Conservation (phyloP, 148 eudicot genomes). For the Amaranthus palmeri region DNA sequence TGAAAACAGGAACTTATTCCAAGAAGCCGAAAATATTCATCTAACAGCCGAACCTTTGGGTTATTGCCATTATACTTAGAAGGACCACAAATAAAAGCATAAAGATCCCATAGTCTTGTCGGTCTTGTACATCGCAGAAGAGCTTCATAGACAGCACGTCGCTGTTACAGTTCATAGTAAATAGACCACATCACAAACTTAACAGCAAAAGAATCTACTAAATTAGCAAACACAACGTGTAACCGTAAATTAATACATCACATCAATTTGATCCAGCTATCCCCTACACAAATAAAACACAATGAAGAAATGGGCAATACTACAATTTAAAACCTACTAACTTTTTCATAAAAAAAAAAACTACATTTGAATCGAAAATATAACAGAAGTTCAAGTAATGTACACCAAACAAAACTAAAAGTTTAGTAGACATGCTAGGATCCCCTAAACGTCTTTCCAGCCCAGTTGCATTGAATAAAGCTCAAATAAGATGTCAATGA, state of each 20-base stretch:
- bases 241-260: not conserved
- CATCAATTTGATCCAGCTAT: not conserved
- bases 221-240: not conserved
- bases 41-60: slow-evolving; percentile 71
- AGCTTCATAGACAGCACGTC: slow-evolving; percentile 84
- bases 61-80: slow-evolving; percentile 54
- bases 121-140: slow-evolving; percentile 71
- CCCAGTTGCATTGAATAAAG: not conserved
- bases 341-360: too few relatives aligned
- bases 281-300: not conserved
- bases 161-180: slow-evolving; percentile 37
- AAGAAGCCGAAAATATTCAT: slow-evolving; percentile 92
- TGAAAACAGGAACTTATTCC: slow-evolving; percentile 50
- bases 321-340: not conserved
- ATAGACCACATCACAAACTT: not conserved
- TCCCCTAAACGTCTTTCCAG: not conserved
- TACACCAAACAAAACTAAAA: too few relatives aligned
- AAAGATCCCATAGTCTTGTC: slow-evolving; percentile 82
- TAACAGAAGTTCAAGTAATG: too few relatives aligned
- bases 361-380: too few relatives aligned
- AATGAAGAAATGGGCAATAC: not conserved
- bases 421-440: too few relatives aligned
- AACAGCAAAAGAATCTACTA: not conserved
- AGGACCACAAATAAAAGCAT: slow-evolving; percentile 69
- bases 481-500: not conserved